Evolutionary conservation across 495 filamentous ascomycete species (phyloP), one percentile per base, ranked within the genome.

Genomic region (Xylaria venustula): DNA sequence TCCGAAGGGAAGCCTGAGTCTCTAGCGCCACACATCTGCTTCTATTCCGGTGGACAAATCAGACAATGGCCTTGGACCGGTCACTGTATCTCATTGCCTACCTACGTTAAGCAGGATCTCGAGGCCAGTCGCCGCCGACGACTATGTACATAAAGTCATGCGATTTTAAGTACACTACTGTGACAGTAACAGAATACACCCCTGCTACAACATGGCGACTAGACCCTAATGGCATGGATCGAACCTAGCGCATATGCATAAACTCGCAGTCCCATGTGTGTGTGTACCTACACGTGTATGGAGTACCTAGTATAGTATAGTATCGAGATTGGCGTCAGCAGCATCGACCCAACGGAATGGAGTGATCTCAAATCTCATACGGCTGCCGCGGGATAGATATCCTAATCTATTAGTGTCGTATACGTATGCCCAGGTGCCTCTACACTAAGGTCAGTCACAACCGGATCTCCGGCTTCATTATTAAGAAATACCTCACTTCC

Each of bases 301-400:
- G 54, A 49, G 54, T 55, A 25, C 37, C 37, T 34, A 30, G 26
- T 1, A 17, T 55, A 41, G 20, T 28, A 20, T 47, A 32, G 49
- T 30, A 61, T 61, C 58, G 58, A 48, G 51, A 32, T 46, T 61
- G 40, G 58, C 48, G 58, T 54, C 47, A 52, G 49, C 48, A 53
- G 57, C 63, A 71, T 71, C 68, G 68, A 71, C 68, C 68, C 68
- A 66, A 64, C 63, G 66, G 63, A 58, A 50, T 63, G 68, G 68
- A 60, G 66, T 71, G 64, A 71, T 71, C 69, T 67, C 62, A 65
- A 71, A 69, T 65, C 64, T 58, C 62, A 44, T 52, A 60, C 62
- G 61, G 69, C 66, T 63, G 65, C 55, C 63, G 62, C 57, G 66
- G 65, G 64, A 64, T 63, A 57, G 41, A 15, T 23, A 53, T 53